Conservation (phyloP, 2,329 filamentous ascomycete genomes). For the Teratosphaeria pseudoeucalypti region DNA sequence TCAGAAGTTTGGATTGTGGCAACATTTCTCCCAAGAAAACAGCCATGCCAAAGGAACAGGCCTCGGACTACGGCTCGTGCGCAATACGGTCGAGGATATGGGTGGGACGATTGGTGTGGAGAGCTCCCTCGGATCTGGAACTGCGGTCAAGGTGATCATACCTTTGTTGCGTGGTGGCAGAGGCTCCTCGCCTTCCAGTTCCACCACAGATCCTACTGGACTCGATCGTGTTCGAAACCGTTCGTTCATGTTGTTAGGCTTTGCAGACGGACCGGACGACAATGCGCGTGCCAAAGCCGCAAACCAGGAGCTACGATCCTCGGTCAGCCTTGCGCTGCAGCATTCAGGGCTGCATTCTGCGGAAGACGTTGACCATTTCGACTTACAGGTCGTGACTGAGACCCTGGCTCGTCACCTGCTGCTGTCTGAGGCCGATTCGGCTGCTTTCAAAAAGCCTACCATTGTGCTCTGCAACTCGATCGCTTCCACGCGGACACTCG, state of each 20-base stretch:
- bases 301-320: neutral
- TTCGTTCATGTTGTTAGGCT: neutral
- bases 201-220: neutral
- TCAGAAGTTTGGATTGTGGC: slow-evolving; percentile 48
- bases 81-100: slow-evolving; percentile 48
- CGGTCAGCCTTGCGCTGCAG: neutral
- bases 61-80: slow-evolving; percentile 55
- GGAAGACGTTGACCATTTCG: neutral
- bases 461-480: neutral
- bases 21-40: slow-evolving; percentile 55
- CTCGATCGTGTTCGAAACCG: neutral
- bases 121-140: slow-evolving; percentile 35
- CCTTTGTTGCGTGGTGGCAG: neutral
- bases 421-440: neutral
- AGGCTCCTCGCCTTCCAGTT: neutral
- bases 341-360: neutral
- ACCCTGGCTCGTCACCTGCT: neutral
- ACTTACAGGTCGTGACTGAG: neutral
- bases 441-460: neutral
- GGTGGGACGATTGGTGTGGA: slow-evolving; percentile 49
- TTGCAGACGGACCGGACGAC: neutral
- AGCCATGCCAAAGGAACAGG: slow-evolving; percentile 49
- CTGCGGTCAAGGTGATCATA: slow-evolving; percentile 12
- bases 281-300: neutral
- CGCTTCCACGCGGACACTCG: neutral